Evolutionary conservation across 2,329 filamentous ascomycete species (phyloP).

Genomic region (Raffaelea arxii): DNA sequence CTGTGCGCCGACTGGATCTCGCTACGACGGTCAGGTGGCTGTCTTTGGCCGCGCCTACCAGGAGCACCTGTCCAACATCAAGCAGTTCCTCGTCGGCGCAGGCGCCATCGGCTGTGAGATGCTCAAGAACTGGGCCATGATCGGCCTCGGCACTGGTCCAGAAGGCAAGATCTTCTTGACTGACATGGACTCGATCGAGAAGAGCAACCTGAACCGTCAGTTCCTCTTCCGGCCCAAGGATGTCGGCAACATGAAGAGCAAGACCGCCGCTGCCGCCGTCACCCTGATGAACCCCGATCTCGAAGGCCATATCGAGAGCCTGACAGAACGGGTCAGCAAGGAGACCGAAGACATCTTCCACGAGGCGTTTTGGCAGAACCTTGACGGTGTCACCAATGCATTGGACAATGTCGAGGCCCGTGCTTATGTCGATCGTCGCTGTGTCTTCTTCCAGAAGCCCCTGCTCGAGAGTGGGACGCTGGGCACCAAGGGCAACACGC

Average conservation of each 20-base stretch:
- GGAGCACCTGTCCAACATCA: conserved; percentile 82
- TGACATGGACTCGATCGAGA: conserved; percentile 98
- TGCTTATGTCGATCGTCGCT: conserved; percentile 91
- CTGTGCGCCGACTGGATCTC: conserved; percentile 74
- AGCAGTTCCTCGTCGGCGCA: conserved; percentile 89
- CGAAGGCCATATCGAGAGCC: conserved; percentile 69
- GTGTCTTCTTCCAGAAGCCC: conserved; percentile 97
- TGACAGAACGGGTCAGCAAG: conserved; percentile 81
- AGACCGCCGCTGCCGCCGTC: conserved; percentile 82
- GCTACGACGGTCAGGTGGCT: conserved; percentile 95
- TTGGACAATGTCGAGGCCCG: conserved; percentile 95
- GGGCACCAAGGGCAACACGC: conserved; percentile 98
- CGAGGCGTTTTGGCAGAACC: conserved; percentile 76
- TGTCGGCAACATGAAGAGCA: conserved; percentile 94
- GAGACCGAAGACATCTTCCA: conserved; percentile 94
- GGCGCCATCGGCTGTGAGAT: conserved; percentile 98
- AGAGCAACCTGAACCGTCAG: conserved; percentile 95
- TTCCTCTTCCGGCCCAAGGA: conserved; percentile 92
- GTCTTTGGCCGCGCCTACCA: conserved; percentile 93
- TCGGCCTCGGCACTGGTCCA: conserved; percentile 81
- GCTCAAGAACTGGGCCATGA: conserved; percentile 99
- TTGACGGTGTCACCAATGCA: conserved; percentile 93
- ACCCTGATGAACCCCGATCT: conserved; percentile 94
- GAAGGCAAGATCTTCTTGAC: conserved; percentile 86
- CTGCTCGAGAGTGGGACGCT: conserved; percentile 93